Percentiles rank a stretch among this genome's conserved stretches.
These are phyloP conservation scores for Entamoeba invadens DNA, from an alignment of 208 protist species.

Conservation along the genomic window DNA sequence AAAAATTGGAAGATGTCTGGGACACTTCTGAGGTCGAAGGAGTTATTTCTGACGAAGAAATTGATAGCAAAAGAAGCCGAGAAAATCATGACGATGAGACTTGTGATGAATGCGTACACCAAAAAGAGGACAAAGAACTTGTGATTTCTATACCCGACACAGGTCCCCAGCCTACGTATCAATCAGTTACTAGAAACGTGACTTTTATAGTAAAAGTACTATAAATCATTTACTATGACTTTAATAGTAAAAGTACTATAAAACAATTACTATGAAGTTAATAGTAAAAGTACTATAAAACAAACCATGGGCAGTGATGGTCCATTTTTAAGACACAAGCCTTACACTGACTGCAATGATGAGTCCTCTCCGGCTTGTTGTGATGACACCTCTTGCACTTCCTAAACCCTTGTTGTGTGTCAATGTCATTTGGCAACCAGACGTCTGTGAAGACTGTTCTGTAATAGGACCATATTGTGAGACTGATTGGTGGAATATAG, in stretches of 20 bases:
- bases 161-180: no score
- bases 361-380: background rate
- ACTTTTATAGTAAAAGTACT: no score
- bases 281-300: no score
- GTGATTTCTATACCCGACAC: background rate
- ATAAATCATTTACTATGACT: no score
- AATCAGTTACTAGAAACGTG: no score
- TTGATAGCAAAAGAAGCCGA: background rate
- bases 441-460: background rate
- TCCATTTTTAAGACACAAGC: background rate
- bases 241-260: no score
- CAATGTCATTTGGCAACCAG: background rate
- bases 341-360: background rate
- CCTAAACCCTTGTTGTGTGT: background rate
- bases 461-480: background rate
- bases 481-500: background rate
- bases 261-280: no score
- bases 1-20: background rate
- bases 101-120: background rate
- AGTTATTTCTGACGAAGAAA: background rate
- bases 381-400: background rate
- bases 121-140: background rate
- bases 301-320: background rate
- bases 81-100: background rate
- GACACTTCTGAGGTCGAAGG: background rate